Evolutionary conservation across 768 basidiomycete species (phyloP).

Genomic region (Nevesoporus exiguus): DNA sequence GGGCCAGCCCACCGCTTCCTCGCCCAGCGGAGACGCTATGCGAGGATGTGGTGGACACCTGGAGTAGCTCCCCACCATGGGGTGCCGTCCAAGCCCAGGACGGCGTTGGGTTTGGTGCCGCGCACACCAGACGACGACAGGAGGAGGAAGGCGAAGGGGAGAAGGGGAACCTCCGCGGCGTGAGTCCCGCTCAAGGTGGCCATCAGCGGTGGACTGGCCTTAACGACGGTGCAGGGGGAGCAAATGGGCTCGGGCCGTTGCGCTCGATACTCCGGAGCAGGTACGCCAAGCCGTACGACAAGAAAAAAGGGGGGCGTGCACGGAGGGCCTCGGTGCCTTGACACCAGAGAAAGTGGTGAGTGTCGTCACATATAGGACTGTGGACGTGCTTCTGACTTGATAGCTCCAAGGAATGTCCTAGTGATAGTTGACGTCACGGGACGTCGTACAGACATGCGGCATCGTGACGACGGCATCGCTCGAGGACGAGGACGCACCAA

Average conservation of each 20-base stretch:
- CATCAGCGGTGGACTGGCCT: not conserved
- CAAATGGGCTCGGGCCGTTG: conserved; percentile 1
- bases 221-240: not conserved
- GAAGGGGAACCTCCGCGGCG: not conserved
- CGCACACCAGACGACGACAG: not conserved
- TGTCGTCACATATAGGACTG: not conserved
- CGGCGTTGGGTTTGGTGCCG: not conserved
- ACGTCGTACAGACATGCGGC: not conserved
- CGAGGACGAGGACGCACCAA: not conserved
- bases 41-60: not conserved
- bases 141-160: not conserved
- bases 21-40: not conserved
- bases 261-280: conserved; percentile 18
- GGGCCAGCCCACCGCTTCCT: not conserved
- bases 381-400: not conserved
- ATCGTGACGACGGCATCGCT: not conserved
- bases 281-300: conserved; percentile 9
- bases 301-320: not conserved
- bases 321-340: conserved; percentile 9
- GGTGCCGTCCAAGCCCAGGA: not conserved
- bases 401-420: no score
- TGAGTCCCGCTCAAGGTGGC: not conserved
- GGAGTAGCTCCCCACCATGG: not conserved
- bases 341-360: not conserved
- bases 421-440: not conserved